Percentiles rank a stretch among this genome's conserved stretches.
Evolutionary conservation across 2,329 filamentous ascomycete genomes (phyloP).

Genomic region (Epichloe uncinata): DNA sequence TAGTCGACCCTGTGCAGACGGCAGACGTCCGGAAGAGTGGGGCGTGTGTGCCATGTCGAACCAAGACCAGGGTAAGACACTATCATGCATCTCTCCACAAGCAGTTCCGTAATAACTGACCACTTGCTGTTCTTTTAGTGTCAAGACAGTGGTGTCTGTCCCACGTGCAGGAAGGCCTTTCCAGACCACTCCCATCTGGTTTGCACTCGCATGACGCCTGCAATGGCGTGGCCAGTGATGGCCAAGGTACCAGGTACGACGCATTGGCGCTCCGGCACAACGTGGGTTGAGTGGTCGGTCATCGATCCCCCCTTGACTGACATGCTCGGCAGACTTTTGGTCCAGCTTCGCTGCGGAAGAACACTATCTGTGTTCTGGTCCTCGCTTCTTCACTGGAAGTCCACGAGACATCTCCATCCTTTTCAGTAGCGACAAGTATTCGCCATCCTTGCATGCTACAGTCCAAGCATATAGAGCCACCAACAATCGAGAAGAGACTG

Average conservation of each 20-base stretch:
- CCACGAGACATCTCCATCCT: constrained; percentile 23
- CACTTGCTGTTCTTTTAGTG: constrained; percentile 18
- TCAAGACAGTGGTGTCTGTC: constrained; percentile 27
- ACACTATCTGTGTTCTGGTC: constrained; percentile 19
- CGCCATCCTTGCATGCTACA: constrained; percentile 25
- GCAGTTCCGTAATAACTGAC: constrained; percentile 14
- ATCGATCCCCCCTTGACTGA: constrained; percentile 6
- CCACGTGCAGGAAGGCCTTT: constrained; percentile 27
- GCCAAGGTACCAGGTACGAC: constrained; percentile 24
- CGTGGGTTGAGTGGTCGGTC: background rate
- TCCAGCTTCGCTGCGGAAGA: constrained; percentile 22
- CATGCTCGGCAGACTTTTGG: constrained; percentile 23
- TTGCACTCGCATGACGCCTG: constrained; percentile 25
- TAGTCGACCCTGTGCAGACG: constrained; percentile 29
- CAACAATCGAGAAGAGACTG: constrained; percentile 15
- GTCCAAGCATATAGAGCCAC: constrained; percentile 25
- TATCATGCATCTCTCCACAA: constrained; percentile 7
- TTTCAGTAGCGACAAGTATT: constrained; percentile 21
- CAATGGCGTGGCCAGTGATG: constrained; percentile 25
- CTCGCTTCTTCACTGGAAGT: constrained; percentile 24
- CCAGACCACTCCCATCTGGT: constrained; percentile 27
- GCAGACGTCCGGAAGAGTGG: constrained; percentile 34
- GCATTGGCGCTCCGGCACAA: constrained; percentile 4
- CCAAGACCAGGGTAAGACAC: constrained; percentile 33
- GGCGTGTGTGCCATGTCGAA: constrained; percentile 35